Percentiles rank a stretch among this genome's conserved stretches.
Conservation (phyloP, 352 stramenopile species). For the Phytophthora colocasiae region DNA sequence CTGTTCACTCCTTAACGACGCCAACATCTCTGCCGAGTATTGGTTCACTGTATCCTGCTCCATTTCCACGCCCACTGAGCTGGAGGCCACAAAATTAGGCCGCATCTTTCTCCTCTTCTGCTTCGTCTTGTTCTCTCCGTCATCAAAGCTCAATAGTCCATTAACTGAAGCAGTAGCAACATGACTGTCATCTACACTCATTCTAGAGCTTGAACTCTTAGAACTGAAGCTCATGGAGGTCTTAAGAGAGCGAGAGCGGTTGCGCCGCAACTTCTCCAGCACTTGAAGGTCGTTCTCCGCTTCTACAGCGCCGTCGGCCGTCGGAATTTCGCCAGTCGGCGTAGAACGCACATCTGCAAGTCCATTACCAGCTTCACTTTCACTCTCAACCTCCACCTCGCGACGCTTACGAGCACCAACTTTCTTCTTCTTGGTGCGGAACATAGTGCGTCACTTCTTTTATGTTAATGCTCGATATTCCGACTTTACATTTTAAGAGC, state of each 20-base stretch:
- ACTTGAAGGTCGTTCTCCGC: constrained; percentile 33
- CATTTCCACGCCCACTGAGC: constrained; percentile 29
- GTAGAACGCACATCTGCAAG: background rate
- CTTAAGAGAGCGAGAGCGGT: constrained; percentile 41
- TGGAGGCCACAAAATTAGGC: constrained; percentile 57
- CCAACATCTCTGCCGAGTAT: constrained; percentile 73
- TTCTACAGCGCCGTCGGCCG: constrained; percentile 6
- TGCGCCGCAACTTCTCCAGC: constrained; percentile 43
- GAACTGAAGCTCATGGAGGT: constrained; percentile 53
- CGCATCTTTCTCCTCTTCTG: constrained; percentile 63
- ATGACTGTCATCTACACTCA: background rate
- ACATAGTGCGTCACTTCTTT: constrained; percentile 31
- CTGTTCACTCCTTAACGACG: constrained; percentile 66
- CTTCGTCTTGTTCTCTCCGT: constrained; percentile 33
- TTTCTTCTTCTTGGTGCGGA: constrained; percentile 58
- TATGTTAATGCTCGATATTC: background rate
- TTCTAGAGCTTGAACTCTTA: constrained; percentile 35
- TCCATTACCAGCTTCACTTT: background rate
- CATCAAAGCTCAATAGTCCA: constrained; percentile 64
- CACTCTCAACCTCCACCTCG: constrained; percentile 25
- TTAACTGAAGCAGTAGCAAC: background rate
- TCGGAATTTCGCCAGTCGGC: background rate
- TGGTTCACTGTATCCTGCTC: constrained; percentile 22
- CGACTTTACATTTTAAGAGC: background rate
- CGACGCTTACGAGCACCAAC: constrained; percentile 42